Conservation (phyloP, 23 red algal genomes). For the Cyanidioschyzon merolae region DNA sequence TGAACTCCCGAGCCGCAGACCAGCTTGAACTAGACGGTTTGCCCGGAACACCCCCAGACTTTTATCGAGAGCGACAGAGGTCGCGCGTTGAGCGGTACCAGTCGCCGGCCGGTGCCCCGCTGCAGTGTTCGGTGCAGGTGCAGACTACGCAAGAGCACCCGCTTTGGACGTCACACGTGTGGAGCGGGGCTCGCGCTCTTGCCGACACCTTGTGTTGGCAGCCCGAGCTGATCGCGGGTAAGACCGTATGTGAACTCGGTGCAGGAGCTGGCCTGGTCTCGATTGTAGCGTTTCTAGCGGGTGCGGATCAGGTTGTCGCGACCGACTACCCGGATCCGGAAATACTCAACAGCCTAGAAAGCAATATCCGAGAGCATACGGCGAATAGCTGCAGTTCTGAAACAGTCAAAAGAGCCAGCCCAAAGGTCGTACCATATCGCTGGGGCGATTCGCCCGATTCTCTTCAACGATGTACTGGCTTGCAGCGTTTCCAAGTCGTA, state of each 20-base stretch:
- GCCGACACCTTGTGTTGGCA: neutral
- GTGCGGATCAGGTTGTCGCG: neutral
- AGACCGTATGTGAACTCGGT: neutral
- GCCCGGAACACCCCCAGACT: conserved; percentile 1
- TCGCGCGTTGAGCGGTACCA: neutral
- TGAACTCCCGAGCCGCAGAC: too few species aligned
- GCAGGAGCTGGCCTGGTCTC: neutral
- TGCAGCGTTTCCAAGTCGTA: neutral
- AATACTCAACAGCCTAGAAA: neutral
- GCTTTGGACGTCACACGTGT: neutral
- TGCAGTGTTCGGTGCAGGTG: neutral
- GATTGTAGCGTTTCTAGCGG: neutral
- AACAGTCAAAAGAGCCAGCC: neutral
- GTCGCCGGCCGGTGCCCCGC: neutral
- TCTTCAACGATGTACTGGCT: neutral
- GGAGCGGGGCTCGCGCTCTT: neutral
- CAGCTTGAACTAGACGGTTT: too few species aligned
- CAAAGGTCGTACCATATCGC: conserved; percentile 3
- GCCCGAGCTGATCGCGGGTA: neutral
- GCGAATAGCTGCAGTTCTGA: neutral
- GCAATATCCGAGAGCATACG: neutral
- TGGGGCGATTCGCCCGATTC: neutral
- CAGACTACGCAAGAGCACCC: neutral
- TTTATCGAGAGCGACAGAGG: neutral
- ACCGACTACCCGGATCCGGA: conserved; percentile 14